Evolutionary conservation across 1,139 yeast genomes (phyloP).

Genomic region (Groenewaldozyma sp.): DNA sequence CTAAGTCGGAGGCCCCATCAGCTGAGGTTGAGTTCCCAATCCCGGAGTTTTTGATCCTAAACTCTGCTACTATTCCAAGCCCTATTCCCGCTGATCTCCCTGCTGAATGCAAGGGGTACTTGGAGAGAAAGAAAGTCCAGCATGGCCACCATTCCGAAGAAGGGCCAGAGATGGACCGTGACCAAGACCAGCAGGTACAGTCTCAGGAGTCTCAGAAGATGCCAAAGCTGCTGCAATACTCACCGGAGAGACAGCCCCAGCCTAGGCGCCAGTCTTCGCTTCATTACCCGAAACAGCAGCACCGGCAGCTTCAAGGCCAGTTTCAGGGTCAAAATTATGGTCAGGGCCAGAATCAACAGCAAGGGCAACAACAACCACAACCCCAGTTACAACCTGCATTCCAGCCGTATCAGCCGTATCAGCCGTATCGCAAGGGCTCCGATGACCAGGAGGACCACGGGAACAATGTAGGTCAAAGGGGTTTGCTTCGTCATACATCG

Average conservation of each 20-base stretch:
- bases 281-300: too few species aligned
- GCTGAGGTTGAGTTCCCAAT: constrained; percentile 42
- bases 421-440: background rate
- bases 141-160: too few species aligned
- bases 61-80: constrained; percentile 41
- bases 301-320: too few species aligned
- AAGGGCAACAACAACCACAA: background rate
- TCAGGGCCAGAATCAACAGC: background rate
- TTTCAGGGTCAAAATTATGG: background rate
- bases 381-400: background rate
- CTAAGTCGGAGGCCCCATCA: constrained; percentile 2
- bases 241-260: too few species aligned
- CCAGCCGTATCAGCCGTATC: background rate
- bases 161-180: too few species aligned
- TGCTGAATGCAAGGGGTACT: constrained; percentile 2
- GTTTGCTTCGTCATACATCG: too few species aligned
- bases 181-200: too few species aligned
- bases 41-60: constrained; percentile 62
- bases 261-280: too few species aligned
- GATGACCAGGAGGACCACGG: background rate
- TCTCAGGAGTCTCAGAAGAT: background rate
- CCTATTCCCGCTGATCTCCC: constrained; percentile 13
- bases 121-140: constrained; percentile 4
- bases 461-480: too few species aligned
- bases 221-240: too few species aligned